Evolutionary conservation across 768 basidiomycete species (phyloP), one percentile per base, ranked within the genome.

Genomic region (Kwoniella shandongensis): DNA sequence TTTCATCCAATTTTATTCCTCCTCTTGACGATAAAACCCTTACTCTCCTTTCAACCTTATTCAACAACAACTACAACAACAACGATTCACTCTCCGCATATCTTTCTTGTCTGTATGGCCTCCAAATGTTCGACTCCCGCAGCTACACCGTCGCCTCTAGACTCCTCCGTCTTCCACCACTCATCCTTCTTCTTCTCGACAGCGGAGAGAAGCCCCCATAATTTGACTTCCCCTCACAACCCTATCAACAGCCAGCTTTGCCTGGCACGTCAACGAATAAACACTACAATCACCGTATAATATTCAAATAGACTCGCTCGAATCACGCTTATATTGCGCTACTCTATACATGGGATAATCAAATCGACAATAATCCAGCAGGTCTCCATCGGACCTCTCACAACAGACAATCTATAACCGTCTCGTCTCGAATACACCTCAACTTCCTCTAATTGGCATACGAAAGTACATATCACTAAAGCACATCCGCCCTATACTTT

Each of bases 191-290:
- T 25, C 63, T 75, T 17, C 65, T 73, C 57, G 68, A 68, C 60
- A 66, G 63, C 48, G 74, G 69, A 55, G 72, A 65, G 57, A 76
- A 76, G 58, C 74, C 74, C 51, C 74, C 74, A 62, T 76, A 76
- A 76, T 62, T 75, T 59, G 67, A 44, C 62, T 68, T 29, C 60
- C 26, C 11, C 38, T 48, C 15, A 36, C 13, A 35, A 15, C 18
- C 22, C 13, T 27, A 17, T 18, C n/a, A 41, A 51, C 12, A 49
- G 41, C 49, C 56, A 51, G 56, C 40, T 29, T 18, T 15, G 30
- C 27, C 42, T 51, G 56, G 49, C 39, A 5, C 17, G 44, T 23
- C 13, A 20, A 26, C 15, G 15, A 17, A 18, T 40, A 41, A 23
- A 20, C 26, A 54, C n/a, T 54, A 45, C 38, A 52, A 54, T 44